Percentiles rank a stretch among this genome's conserved stretches.
These are phyloP conservation scores for Strobilomyces dryophilus DNA, from an alignment of 768 basidiomycete genomes.

Conservation along the genomic window DNA sequence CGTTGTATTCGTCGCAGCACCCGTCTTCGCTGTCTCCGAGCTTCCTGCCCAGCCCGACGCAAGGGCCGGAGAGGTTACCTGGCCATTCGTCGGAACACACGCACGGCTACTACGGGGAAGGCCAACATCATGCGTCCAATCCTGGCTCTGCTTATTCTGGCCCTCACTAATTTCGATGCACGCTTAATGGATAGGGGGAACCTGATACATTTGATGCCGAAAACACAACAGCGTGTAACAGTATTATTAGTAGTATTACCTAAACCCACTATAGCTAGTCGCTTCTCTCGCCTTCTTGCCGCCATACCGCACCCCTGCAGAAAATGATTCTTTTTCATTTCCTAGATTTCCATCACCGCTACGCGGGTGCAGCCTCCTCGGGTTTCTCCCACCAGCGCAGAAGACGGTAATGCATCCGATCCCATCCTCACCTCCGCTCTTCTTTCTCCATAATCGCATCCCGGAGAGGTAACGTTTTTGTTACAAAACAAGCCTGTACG, in stretches of 20 bases:
- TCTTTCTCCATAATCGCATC: slow-evolving; percentile 4
- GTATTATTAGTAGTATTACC: slow-evolving; percentile 33
- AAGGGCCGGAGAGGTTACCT: slow-evolving; percentile 28
- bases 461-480: slow-evolving; percentile 14
- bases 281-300: slow-evolving; percentile 28
- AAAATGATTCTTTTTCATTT: slow-evolving; percentile 15
- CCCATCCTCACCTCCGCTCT: slow-evolving; percentile 1
- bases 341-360: slow-evolving; percentile 17
- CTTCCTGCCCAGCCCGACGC: slow-evolving; percentile 30
- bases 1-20: slow-evolving; percentile 30
- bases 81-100: slow-evolving; percentile 24
- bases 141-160: slow-evolving; percentile 28
- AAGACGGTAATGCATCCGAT: slow-evolving; percentile 20
- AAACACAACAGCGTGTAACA: slow-evolving; percentile 28
- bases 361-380: slow-evolving; percentile 21
- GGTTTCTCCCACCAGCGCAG: slow-evolving; percentile 20
- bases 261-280: slow-evolving; percentile 25
- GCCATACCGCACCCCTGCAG: slow-evolving; percentile 15
- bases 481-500: slow-evolving; percentile 10
- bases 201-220: slow-evolving; percentile 17
- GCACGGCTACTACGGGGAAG: slow-evolving; percentile 30
- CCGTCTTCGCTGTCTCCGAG: slow-evolving; percentile 26
- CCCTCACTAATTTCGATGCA: slow-evolving; percentile 21
- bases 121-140: slow-evolving; percentile 25
- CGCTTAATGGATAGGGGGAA: slow-evolving; percentile 18